phyloP scores from a whole-genome alignment of 2,329 filamentous ascomycete genomes.

The Fusarium compactum region DNA sequence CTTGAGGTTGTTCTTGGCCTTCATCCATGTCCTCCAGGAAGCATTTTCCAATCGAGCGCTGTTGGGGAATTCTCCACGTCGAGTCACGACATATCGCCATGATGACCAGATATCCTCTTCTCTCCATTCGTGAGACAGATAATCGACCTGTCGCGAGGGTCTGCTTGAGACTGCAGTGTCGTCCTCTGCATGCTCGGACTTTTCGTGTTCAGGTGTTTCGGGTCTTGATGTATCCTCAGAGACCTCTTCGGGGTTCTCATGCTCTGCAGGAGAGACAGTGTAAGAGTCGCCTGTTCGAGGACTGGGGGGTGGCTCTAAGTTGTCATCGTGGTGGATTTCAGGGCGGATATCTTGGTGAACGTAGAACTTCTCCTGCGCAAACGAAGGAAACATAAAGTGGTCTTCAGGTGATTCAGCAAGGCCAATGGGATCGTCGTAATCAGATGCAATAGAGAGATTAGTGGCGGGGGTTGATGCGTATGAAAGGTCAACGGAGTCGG shows the following conservation, averaged over 20 bases:
- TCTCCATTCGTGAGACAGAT: constrained; percentile 91
- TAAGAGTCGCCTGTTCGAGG: constrained; percentile 64
- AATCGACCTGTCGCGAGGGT: constrained; percentile 92
- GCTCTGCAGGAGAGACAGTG: constrained; percentile 65
- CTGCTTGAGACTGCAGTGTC: constrained; percentile 80
- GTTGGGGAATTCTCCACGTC: constrained; percentile 83
- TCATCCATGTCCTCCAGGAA: constrained; percentile 97
- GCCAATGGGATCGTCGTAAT: constrained; percentile 63
- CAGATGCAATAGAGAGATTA: constrained; percentile 71
- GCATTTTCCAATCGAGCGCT: constrained; percentile 90
- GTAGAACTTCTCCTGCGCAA: constrained; percentile 62
- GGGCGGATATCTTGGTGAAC: constrained; percentile 46
- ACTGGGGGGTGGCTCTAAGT: constrained; percentile 63
- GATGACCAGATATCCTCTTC: constrained; percentile 98
- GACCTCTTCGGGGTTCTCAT: constrained; percentile 59
- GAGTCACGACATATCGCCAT: constrained; percentile 91
- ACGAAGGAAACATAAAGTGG: constrained; percentile 60
- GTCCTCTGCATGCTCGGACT: constrained; percentile 75
- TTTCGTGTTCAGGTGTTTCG: constrained; percentile 64
- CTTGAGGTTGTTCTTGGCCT: constrained; percentile 85
- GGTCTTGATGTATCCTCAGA: constrained; percentile 63
- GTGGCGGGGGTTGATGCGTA: constrained; percentile 73
- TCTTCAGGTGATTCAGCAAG: constrained; percentile 61
- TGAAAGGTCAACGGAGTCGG: constrained; percentile 67
- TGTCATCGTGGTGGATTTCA: constrained; percentile 50